Conservation (phyloP, 176 grass and related monocot species). For the Elaeis guineensis region DNA sequence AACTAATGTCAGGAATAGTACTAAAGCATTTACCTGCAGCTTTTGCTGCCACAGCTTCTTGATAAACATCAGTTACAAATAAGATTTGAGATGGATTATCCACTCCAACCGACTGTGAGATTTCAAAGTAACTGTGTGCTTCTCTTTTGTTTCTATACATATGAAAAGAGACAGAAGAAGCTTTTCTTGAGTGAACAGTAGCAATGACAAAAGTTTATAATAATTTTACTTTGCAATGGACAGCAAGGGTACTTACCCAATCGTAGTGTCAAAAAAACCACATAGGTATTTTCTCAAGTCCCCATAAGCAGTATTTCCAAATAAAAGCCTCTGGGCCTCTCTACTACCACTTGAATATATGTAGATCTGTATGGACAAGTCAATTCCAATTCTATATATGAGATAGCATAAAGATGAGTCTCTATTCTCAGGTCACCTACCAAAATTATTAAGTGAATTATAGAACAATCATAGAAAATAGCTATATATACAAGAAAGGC, state of each 20-base stretch:
- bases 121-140: slow-evolving; percentile 74
- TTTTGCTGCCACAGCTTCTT: slow-evolving; percentile 85
- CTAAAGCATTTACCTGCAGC: slow-evolving; percentile 46
- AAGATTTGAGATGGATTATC: slow-evolving; percentile 71
- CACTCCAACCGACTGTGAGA: slow-evolving; percentile 70
- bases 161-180: slow-evolving; percentile 4
- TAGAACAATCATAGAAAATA: too few species aligned
- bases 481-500: too few species aligned
- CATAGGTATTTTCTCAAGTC: slow-evolving; percentile 66
- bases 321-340: slow-evolving; percentile 91
- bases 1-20: too few species aligned
- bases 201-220: too few species aligned
- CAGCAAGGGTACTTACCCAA: slow-evolving; percentile 47
- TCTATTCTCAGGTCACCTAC: too few species aligned
- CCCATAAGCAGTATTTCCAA: slow-evolving; percentile 70
- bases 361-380: slow-evolving; percentile 49
- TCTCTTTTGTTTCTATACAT: slow-evolving; percentile 80
- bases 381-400: too few species aligned
- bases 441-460: too few species aligned
- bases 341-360: slow-evolving; percentile 98
- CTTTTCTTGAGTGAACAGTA: too few species aligned
- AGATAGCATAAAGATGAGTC: too few species aligned
- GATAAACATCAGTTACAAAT: slow-evolving; percentile 82
- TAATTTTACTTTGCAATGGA: not conserved
- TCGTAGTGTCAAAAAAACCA: slow-evolving; percentile 91